Base-by-base conservation (phyloP, 179 eudicot genomes). In the Vitellaria paradoxa region DNA sequence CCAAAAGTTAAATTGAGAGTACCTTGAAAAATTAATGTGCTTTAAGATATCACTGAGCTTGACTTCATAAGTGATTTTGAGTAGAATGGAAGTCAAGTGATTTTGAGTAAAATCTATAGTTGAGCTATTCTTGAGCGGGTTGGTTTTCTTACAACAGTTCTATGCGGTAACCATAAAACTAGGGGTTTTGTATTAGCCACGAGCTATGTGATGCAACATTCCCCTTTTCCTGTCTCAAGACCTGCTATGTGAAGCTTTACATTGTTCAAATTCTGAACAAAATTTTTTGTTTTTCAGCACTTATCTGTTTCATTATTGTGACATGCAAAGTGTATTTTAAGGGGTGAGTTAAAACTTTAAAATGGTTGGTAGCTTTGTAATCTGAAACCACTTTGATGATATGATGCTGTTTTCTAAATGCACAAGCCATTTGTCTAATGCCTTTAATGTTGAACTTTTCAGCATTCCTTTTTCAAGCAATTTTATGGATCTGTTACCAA, bases 401-500 rank as follows among this genome's bases (percentile, higher is more conserved):
- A 47, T 21, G 53, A 9, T 20, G 4, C 37, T 15, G 23, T 17
- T 37, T 55, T 71, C 9, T 40, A 53, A 24, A 55, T 30, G 63
- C 40, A 37, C 11, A 12, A 71, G 49, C 45, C 62, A 30, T 50
- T 72, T 47, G 8, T 10, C 6, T 53, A 70, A 53, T 17, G 3
- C 64, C 15, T 60, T 60, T 49, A 68, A 63, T 71, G 55, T 50
- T 81, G 72, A 40, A 74, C 56, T 55, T 86, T 72, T 73, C 93
- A 96, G 99, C 86, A 83, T 77, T 85, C 96, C 20, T 96, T 96
- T 74, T 67, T 81, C 76, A 96, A 96, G 87, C 99, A 96, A 86
- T 91, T 96, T 79, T 92, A 93, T 87, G 94, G 86, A 66, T 91
- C 99, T 13, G 98, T 96, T 59, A 91, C 96, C 76, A 88, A 85